Conservation (phyloP, 148 eudicot genomes). For the Mesembryanthemum crystallinum region DNA sequence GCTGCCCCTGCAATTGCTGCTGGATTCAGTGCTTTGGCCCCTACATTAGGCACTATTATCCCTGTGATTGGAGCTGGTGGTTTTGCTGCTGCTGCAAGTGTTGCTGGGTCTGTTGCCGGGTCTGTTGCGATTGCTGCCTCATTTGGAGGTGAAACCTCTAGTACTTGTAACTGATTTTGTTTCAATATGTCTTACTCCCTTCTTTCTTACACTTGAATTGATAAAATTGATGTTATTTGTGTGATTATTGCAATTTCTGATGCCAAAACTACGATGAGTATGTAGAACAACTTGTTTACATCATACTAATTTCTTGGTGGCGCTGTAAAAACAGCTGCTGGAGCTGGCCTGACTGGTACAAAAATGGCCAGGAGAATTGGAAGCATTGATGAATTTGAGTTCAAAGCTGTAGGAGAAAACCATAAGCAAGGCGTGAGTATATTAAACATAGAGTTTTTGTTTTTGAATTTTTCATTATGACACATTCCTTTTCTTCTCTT, state of each 20-base stretch:
- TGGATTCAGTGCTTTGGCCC: slow-evolving; percentile 92
- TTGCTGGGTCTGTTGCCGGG: slow-evolving; percentile 95
- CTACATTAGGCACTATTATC: slow-evolving; percentile 85
- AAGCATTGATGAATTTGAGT: slow-evolving; percentile 88
- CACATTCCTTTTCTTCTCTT: slow-evolving; percentile 2
- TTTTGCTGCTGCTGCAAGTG: slow-evolving; percentile 93
- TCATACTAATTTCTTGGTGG: slow-evolving; percentile 4
- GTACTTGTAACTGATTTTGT: not conserved
- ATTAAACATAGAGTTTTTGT: not conserved
- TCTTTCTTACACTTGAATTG: not conserved
- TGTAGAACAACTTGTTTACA: not conserved
- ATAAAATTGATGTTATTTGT: not conserved
- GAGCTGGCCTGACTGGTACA: slow-evolving; percentile 93
- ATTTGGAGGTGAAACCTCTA: slow-evolving; percentile 70
- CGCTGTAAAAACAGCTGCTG: slow-evolving; percentile 62
- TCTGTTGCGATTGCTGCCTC: slow-evolving; percentile 99
- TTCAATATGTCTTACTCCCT: not conserved
- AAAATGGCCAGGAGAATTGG: slow-evolving; percentile 97
- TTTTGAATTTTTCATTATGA: not conserved
- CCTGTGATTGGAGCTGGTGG: slow-evolving; percentile 95
- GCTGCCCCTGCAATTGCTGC: slow-evolving; percentile 99
- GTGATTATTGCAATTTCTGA: not conserved
- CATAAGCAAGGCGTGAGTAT: slow-evolving; percentile 93
- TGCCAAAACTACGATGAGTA: not conserved
- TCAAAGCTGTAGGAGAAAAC: slow-evolving; percentile 78